A percentile compares a stretch with the other conserved stretches of the same genome.
These are phyloP conservation scores for Leishmania amazonensis DNA, from an alignment of 208 protist species.

Conservation along the genomic window DNA sequence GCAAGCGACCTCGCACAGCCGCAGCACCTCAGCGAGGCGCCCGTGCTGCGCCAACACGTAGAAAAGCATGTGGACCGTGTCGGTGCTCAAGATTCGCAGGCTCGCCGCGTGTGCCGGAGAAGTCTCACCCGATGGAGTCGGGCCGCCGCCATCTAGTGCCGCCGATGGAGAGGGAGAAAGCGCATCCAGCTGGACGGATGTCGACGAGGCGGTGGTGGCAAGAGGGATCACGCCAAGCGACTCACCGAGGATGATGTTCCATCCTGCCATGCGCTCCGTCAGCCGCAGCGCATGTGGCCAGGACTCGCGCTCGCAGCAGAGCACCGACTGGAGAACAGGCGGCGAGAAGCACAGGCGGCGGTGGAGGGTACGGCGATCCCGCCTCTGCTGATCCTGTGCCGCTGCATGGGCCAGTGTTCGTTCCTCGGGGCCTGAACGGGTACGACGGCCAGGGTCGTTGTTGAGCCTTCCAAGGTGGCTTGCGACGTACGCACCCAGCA, in stretches of 20 bases:
- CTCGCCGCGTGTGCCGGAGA: not conserved
- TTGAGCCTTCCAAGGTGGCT: not conserved
- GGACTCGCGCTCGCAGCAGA: slow-evolving; percentile 28
- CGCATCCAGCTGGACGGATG: not conserved
- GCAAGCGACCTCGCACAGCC: slow-evolving; percentile 1
- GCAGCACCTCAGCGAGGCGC: slow-evolving; percentile 20
- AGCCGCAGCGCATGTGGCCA: slow-evolving; percentile 24
- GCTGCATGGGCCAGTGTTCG: not conserved
- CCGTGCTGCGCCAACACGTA: slow-evolving; percentile 81
- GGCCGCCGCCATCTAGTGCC: not conserved
- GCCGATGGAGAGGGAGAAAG: not conserved
- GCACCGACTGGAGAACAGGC: slow-evolving; percentile 6
- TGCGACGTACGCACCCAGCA: slow-evolving; percentile 8
- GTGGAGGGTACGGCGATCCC: not conserved
- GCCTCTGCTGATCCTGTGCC: not conserved
- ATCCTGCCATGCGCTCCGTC: slow-evolving; percentile 13
- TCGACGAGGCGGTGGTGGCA: not conserved
- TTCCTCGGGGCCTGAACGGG: not conserved
- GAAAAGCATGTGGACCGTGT: slow-evolving; percentile 30
- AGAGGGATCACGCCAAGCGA: not conserved
- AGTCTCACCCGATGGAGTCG: not conserved
- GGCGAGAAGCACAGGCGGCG: slow-evolving; percentile 8
- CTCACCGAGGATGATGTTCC: slow-evolving; percentile 13
- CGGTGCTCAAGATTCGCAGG: slow-evolving; percentile 3
- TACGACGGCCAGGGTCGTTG: not conserved